Evolutionary conservation across 768 basidiomycete species (phyloP).

Genomic region (Tephrocybe sp.): DNA sequence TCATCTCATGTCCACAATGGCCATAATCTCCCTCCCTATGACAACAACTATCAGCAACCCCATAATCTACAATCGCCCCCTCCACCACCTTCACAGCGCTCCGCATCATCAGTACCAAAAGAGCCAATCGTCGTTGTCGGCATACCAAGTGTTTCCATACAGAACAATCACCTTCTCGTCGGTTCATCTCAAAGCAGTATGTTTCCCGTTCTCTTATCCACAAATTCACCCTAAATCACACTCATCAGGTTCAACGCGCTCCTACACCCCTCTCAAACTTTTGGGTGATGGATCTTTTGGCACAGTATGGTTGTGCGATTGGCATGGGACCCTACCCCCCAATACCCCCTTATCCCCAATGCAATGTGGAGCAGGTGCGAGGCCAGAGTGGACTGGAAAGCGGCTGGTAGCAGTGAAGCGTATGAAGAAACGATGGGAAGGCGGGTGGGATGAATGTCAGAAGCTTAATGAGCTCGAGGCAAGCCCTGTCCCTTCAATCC

Average conservation of each 20-base stretch:
- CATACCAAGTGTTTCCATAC: slow-evolving; percentile 74
- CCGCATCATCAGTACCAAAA: slow-evolving; percentile 37
- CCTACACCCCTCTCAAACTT: slow-evolving; percentile 93
- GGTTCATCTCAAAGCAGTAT: slow-evolving; percentile 69
- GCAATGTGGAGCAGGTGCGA: slow-evolving; percentile 90
- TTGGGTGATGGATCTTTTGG: slow-evolving; percentile 99
- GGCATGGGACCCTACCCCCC: slow-evolving; percentile 93
- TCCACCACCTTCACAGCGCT: slow-evolving; percentile 25
- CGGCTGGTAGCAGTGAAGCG: slow-evolving; percentile 94
- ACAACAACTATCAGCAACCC: slow-evolving; percentile 31
- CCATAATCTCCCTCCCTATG: slow-evolving; percentile 36
- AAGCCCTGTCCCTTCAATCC: slow-evolving; percentile 26
- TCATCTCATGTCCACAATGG: slow-evolving; percentile 45
- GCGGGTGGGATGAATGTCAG: slow-evolving; percentile 97
- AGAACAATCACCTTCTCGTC: slow-evolving; percentile 66
- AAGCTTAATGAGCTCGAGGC: slow-evolving; percentile 94
- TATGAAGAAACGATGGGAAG: slow-evolving; percentile 98
- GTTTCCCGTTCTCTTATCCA: slow-evolving; percentile 30
- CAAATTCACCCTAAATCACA: no score
- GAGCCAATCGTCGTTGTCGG: slow-evolving; percentile 67
- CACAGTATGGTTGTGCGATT: slow-evolving; percentile 98
- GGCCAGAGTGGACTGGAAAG: slow-evolving; percentile 93
- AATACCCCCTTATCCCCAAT: slow-evolving; percentile 90
- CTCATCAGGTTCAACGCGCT: slow-evolving; percentile 70
- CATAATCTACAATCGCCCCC: slow-evolving; percentile 19